A percentile compares a stretch with the other conserved stretches of the same genome.
These are phyloP conservation scores for Pholiota microspora DNA, from an alignment of 768 basidiomycete species.

Conservation along the genomic window DNA sequence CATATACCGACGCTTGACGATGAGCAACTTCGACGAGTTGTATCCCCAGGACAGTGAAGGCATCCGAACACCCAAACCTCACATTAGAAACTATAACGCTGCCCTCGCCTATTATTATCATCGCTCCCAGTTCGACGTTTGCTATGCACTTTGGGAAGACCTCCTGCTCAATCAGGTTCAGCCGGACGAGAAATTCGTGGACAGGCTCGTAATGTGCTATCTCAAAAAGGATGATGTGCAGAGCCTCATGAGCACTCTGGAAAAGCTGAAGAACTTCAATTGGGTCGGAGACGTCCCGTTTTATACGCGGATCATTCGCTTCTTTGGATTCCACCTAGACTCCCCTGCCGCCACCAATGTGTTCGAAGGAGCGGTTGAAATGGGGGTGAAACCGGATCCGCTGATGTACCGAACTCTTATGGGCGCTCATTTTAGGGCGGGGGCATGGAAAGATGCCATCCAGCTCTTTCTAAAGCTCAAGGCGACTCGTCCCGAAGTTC, in stretches of 20 bases:
- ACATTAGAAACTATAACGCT: neutral
- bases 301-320: slow-evolving; percentile 68
- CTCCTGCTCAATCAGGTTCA: slow-evolving; percentile 37
- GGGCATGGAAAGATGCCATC: slow-evolving; percentile 76
- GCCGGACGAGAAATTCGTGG: slow-evolving; percentile 59
- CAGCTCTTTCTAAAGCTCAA: slow-evolving; percentile 42
- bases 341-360: slow-evolving; percentile 62
- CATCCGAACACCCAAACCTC: neutral
- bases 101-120: neutral
- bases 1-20: neutral
- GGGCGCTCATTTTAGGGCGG: slow-evolving; percentile 80
- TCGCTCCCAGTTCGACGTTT: neutral
- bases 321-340: slow-evolving; percentile 63
- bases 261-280: slow-evolving; percentile 57
- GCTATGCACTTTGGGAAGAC: slow-evolving; percentile 44
- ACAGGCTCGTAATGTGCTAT: slow-evolving; percentile 58
- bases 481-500: neutral
- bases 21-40: neutral
- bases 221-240: slow-evolving; percentile 53
- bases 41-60: neutral
- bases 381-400: slow-evolving; percentile 62
- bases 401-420: slow-evolving; percentile 70
- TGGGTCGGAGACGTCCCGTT: slow-evolving; percentile 45
- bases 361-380: slow-evolving; percentile 60
- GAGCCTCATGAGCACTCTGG: slow-evolving; percentile 45